A percentile compares a stretch with the other conserved stretches of the same genome.
These are phyloP conservation scores for Metschnikowia peoriensis DNA, from an alignment of 805 yeast species.

Conservation along the genomic window DNA sequence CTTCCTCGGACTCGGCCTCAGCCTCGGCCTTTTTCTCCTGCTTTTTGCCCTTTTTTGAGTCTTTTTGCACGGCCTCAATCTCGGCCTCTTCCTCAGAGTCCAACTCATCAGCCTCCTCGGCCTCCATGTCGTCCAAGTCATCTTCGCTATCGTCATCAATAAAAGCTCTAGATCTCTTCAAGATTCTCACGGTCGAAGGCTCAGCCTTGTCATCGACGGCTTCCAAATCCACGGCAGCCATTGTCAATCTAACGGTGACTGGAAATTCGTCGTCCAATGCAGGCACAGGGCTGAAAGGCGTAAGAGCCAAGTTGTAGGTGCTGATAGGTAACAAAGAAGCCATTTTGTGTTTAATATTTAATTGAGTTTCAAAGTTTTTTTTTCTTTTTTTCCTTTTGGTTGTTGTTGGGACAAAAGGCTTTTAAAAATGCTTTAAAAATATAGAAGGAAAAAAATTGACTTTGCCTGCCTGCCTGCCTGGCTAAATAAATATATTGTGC, in stretches of 20 bases:
- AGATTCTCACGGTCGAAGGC: constrained; percentile 87
- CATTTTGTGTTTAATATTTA: constrained; percentile 39
- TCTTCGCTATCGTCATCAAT: constrained; percentile 43
- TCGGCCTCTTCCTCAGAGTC: constrained; percentile 44
- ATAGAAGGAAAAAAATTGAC: neutral
- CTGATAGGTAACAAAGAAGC: constrained; percentile 78
- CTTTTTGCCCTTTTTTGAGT: constrained; percentile 16
- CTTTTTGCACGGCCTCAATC: constrained; percentile 40
- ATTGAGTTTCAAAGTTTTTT: too few species aligned
- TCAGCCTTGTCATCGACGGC: constrained; percentile 74
- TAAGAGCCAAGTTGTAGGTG: constrained; percentile 78
- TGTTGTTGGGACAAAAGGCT: neutral
- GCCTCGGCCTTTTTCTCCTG: constrained; percentile 23
- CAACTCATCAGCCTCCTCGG: constrained; percentile 10
- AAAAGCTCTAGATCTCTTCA: constrained; percentile 59
- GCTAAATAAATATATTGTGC: constrained; percentile 1
- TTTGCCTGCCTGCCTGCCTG: neutral
- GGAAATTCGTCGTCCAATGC: constrained; percentile 87
- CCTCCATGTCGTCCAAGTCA: constrained; percentile 1
- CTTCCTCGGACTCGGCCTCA: constrained; percentile 49
- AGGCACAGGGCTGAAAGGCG: constrained; percentile 84
- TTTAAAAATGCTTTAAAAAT: neutral
- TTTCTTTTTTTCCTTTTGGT: neutral
- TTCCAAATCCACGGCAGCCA: constrained; percentile 94
- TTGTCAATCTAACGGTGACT: constrained; percentile 83